Conservation (phyloP, 352 stramenopile species). For the Phytophthora capsici region DNA sequence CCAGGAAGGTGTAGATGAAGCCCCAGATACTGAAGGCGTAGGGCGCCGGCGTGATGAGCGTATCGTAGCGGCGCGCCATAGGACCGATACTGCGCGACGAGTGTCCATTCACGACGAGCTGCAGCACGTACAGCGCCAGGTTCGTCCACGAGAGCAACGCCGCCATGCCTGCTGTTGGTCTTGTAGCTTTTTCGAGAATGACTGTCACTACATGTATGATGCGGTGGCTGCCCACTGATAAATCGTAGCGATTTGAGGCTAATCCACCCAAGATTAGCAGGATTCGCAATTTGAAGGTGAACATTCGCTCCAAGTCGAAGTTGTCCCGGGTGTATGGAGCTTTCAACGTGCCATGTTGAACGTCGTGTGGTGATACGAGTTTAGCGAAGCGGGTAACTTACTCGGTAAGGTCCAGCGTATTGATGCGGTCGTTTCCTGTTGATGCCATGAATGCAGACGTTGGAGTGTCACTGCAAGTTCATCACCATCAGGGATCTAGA, state of each 20-base stretch:
- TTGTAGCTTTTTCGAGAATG: conserved; percentile 6
- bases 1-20: conserved; percentile 78
- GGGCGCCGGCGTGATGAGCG: conserved; percentile 76
- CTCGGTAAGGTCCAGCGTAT: too few relatives aligned
- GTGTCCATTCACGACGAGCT: conserved; percentile 69
- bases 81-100: conserved; percentile 56
- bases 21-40: conserved; percentile 86
- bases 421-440: too few relatives aligned
- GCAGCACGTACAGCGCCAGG: conserved; percentile 63
- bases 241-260: conserved; percentile 19
- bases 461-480: neutral
- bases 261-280: conserved; percentile 3
- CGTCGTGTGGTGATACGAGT: too few relatives aligned
- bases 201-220: too few relatives aligned
- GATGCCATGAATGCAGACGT: too few relatives aligned
- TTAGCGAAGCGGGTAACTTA: too few relatives aligned
- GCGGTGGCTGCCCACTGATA: conserved; percentile 9
- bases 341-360: too few relatives aligned
- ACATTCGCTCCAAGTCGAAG: too few relatives aligned
- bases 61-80: conserved; percentile 69
- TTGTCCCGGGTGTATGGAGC: too few relatives aligned
- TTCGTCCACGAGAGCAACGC: conserved; percentile 63
- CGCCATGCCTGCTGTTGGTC: conserved; percentile 18
- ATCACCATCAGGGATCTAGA: neutral
- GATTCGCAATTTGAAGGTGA: neutral